Percentiles rank a stretch among this genome's conserved stretches.
Evolutionary conservation across 2,329 filamentous ascomycete genomes (phyloP).

Genomic region (Aureobasidium sp.): DNA sequence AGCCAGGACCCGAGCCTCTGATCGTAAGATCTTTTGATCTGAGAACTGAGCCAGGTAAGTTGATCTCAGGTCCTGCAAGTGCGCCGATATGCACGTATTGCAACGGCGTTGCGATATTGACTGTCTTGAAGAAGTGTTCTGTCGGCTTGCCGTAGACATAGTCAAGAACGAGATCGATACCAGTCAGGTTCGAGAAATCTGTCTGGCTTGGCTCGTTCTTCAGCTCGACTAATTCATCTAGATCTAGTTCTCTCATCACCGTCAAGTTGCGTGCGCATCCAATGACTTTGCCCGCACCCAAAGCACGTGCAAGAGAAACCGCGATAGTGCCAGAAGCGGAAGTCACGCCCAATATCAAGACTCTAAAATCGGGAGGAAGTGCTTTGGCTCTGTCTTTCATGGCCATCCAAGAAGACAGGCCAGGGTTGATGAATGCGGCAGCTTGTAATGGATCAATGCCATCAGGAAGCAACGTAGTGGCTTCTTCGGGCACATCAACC

Average conservation of each 20-base stretch:
- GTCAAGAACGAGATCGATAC: conserved; percentile 50
- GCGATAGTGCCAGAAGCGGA: conserved; percentile 48
- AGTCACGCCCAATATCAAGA: conserved; percentile 48
- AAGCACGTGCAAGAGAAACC: conserved; percentile 39
- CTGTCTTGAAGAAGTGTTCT: conserved; percentile 34
- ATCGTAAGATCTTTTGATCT: conserved; percentile 44
- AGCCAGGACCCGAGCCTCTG: conserved; percentile 24
- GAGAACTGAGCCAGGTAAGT: conserved; percentile 39
- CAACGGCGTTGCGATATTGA: conserved; percentile 35
- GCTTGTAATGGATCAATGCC: conserved; percentile 42
- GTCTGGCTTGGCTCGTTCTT: conserved; percentile 32
- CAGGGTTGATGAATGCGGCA: conserved; percentile 50
- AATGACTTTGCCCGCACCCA: conserved; percentile 46
- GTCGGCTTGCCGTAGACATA: conserved; percentile 49
- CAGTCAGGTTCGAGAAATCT: conserved; percentile 41
- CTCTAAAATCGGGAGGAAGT: conserved; percentile 39
- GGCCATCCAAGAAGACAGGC: conserved; percentile 53
- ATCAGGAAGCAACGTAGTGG: conserved; percentile 36
- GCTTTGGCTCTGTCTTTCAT: conserved; percentile 38
- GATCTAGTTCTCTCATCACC: conserved; percentile 36
- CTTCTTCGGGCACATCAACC: conserved; percentile 40
- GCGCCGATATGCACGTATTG: conserved; percentile 50
- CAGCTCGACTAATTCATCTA: conserved; percentile 44
- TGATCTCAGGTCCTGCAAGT: conserved; percentile 32
- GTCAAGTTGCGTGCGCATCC: conserved; percentile 44